Evolutionary conservation across 345 rosid species (phyloP).

Genomic region (Brassica napus): Da-Ae NC_063452.1:63047501-63048000

Average conservation of each 20-base stretch:
- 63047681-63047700: constrained; percentile 44
- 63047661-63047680: constrained; percentile 40
- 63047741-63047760: constrained; percentile 48
- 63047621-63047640: constrained; percentile 39
- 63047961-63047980: constrained; percentile 34
- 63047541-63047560: constrained; percentile 44
- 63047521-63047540: constrained; percentile 43
- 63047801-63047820: constrained; percentile 52
- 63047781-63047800: constrained; percentile 63
- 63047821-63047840: constrained; percentile 47
- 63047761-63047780: constrained; percentile 65
- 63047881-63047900: constrained; percentile 42
- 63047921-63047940: constrained; percentile 70
- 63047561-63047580: constrained; percentile 41
- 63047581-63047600: constrained; percentile 48
- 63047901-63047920: constrained; percentile 55
- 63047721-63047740: constrained; percentile 62
- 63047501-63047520: constrained; percentile 31
- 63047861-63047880: constrained; percentile 50
- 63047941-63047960: constrained; percentile 46
- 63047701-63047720: constrained; percentile 66
- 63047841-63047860: constrained; percentile 61
- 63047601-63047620: constrained; percentile 51
- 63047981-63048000: constrained; percentile 62
- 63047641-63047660: constrained; percentile 35